Evolutionary conservation across 257 asterid species (phyloP).

Genomic region (Thymus mandschuricus): DNA sequence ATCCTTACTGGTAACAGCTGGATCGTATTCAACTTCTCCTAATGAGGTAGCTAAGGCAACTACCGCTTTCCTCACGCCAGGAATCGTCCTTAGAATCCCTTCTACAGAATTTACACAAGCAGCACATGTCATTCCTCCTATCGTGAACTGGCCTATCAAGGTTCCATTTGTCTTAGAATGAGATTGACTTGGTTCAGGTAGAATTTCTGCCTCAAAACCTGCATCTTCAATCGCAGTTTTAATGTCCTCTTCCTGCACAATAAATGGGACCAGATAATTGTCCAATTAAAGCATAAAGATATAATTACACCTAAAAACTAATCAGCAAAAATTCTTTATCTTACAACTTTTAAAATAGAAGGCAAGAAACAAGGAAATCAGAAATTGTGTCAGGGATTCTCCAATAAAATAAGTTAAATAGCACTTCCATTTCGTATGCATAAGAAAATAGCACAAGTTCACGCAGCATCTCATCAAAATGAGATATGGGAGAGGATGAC

Average conservation of each 20-base stretch:
- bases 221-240: conserved; percentile 95
- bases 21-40: conserved; percentile 95
- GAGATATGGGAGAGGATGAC: background rate
- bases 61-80: conserved; percentile 82
- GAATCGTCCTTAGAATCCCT: conserved; percentile 72
- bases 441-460: conserved; percentile 10
- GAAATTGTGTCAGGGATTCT: background rate
- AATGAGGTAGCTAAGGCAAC: conserved; percentile 91
- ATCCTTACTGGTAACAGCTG: conserved; percentile 66
- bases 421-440: background rate
- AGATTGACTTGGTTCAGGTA: conserved; percentile 65
- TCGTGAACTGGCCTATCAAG: conserved; percentile 83
- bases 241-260: conserved; percentile 78
- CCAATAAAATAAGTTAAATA: background rate
- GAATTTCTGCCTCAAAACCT: conserved; percentile 93
- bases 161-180: conserved; percentile 48
- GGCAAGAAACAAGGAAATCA: background rate
- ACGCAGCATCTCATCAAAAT: conserved; percentile 9
- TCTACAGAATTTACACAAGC: conserved; percentile 98
- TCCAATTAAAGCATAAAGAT: conserved; percentile 28
- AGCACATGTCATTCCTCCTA: conserved; percentile 99
- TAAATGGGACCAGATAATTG: conserved; percentile 27
- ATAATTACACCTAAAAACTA: conserved; percentile 20
- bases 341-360: conserved; percentile 1
- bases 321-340: background rate